Base-by-base conservation (phyloP, 78 protist species). In the Emiliania huxleyi region DNA sequence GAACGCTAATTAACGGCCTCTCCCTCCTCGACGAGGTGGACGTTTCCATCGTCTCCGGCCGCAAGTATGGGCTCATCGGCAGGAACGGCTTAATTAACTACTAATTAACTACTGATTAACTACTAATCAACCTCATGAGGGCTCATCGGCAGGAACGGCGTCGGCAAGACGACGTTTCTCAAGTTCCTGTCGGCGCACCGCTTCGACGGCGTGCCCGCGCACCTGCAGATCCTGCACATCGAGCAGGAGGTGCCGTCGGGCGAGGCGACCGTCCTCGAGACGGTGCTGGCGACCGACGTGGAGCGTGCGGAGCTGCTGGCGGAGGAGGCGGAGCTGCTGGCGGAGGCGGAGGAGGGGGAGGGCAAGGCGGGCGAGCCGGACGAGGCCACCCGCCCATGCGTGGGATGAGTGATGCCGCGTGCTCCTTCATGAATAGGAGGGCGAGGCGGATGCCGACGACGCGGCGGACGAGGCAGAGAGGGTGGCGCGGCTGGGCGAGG, bases 111-210 rank as follows among this genome's bases (percentile, higher is more conserved):
- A n/a, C n/a, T n/a, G n/a, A n/a, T n/a, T n/a, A n/a, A n/a, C n/a
- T n/a, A n/a, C n/a, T n/a, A n/a, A n/a, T n/a, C n/a, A n/a, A n/a
- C n/a, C n/a, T n/a, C n/a, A n/a, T n/a, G n/a, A n/a, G n/a, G n/a
- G n/a, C 90, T 98, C 87, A 95, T 98, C 40, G 99, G 99, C 2
- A 22, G 94, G 11, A 98, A 98, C 95, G 99, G 99, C 73, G 38
- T 90, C 0, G 99, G 99, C 62, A 98, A 98, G 93, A 92, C 98
- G 15, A 98, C 98, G 23, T 73, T 98, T 46, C 91, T 98, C 45
- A 40, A 98, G 85, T 93, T 95, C 73, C 94, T 98, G 75, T 94
- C 96, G 1, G 93, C 83, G 5, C 81, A 97, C 48, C 95, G 92
- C 46, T 45, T 97, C 46, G 97, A 81, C 5, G 93, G 93, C 45